Evolutionary conservation across 202 grass and related monocot species (phyloP).

Genomic region (Schoenoplectus tabernaemontani): DNA sequence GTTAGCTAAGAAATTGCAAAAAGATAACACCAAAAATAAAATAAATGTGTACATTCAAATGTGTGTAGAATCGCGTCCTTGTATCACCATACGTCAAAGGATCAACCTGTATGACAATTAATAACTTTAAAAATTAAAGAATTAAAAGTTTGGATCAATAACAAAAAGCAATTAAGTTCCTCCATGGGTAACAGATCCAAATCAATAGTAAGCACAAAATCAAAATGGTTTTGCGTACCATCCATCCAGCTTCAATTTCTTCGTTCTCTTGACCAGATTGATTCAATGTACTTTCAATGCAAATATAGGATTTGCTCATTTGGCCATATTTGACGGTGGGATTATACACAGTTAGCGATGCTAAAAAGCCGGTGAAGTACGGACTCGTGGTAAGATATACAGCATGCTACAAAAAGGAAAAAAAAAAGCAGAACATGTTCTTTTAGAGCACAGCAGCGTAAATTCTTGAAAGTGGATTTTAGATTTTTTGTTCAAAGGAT

Average conservation of each 20-base stretch:
- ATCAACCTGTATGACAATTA: background rate
- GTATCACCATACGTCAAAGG: slow-evolving; percentile 3
- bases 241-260: slow-evolving; percentile 10
- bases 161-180: background rate
- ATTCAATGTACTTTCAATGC: background rate
- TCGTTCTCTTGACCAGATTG: background rate
- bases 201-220: background rate
- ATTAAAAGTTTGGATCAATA: background rate
- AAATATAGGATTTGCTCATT: slow-evolving; percentile 4
- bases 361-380: background rate
- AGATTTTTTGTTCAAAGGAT: background rate
- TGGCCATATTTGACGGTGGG: background rate
- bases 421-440: background rate
- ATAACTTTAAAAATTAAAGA: background rate
- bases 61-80: background rate
- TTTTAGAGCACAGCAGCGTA: background rate
- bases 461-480: background rate
- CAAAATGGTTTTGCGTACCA: background rate
- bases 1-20: background rate
- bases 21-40: background rate
- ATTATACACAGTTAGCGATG: slow-evolving; percentile 8
- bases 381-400: background rate
- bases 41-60: background rate
- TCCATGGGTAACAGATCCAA: background rate
- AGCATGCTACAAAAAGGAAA: background rate